Conservation (phyloP, 2,329 filamentous ascomycete genomes). For the Monosporascus cannonballus region DNA sequence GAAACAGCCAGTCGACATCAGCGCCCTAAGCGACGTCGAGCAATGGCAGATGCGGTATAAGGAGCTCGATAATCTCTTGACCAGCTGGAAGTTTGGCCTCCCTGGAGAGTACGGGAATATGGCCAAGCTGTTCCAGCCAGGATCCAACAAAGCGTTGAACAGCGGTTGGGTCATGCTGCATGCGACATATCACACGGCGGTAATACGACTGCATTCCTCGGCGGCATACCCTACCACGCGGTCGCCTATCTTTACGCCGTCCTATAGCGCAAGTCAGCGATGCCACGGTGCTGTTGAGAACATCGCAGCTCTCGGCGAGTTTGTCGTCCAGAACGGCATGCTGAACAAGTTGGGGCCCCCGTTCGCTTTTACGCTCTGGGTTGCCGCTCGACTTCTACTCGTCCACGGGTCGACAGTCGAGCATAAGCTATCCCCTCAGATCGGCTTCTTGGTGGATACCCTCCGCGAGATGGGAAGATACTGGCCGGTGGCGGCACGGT, state of each 20-base stretch:
- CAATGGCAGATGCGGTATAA: slow-evolving; percentile 85
- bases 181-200: slow-evolving; percentile 80
- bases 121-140: slow-evolving; percentile 67
- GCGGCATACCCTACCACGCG: slow-evolving; percentile 87
- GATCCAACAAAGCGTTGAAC: slow-evolving; percentile 63
- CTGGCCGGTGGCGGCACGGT: slow-evolving; percentile 82
- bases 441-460: slow-evolving; percentile 75
- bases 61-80: slow-evolving; percentile 73
- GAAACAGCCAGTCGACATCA: slow-evolving; percentile 85
- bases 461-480: slow-evolving; percentile 73
- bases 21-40: slow-evolving; percentile 76
- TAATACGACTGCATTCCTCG: slow-evolving; percentile 86
- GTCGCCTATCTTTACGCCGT: slow-evolving; percentile 83
- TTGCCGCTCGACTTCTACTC: slow-evolving; percentile 77
- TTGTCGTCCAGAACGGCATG: slow-evolving; percentile 68
- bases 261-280: slow-evolving; percentile 76
- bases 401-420: slow-evolving; percentile 90
- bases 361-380: slow-evolving; percentile 90
- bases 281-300: slow-evolving; percentile 80
- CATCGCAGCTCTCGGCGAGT: slow-evolving; percentile 71
- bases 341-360: slow-evolving; percentile 79
- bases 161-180: slow-evolving; percentile 90
- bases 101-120: slow-evolving; percentile 82
- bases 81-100: slow-evolving; percentile 76
- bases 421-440: slow-evolving; percentile 72